A percentile compares a stretch with the other conserved stretches of the same genome.
Evolutionary conservation across 345 rosid species (phyloP).

Genomic region (Anastatica hierochuntica): DNA sequence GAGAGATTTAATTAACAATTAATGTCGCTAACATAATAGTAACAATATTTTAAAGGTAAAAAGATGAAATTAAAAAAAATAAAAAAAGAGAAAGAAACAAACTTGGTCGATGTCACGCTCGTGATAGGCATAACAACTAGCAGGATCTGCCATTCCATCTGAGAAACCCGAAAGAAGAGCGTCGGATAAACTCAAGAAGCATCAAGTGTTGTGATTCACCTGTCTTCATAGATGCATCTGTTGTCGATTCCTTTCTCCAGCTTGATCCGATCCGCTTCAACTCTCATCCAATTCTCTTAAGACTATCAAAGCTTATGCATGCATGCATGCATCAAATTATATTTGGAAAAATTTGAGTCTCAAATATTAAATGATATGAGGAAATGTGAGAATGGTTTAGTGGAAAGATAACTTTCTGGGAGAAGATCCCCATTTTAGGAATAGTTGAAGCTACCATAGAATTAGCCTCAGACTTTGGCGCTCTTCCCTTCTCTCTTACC

Average conservation of each 20-base stretch:
- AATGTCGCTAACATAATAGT: too few species aligned
- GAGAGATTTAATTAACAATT: too few species aligned
- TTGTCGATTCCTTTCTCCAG: constrained; percentile 40
- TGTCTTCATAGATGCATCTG: constrained; percentile 87
- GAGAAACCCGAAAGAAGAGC: constrained; percentile 32
- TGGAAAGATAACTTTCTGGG: neutral
- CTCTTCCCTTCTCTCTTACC: neutral
- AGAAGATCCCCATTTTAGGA: neutral
- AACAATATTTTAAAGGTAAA: too few species aligned
- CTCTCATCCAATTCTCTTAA: constrained; percentile 1
- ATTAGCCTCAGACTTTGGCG: neutral
- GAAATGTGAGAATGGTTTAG: neutral
- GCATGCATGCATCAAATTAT: neutral
- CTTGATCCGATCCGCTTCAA: too few species aligned
- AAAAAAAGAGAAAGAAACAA: neutral
- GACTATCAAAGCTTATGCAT: neutral
- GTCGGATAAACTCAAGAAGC: constrained; percentile 38
- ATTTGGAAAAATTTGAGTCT: neutral
- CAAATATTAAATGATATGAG: too few species aligned
- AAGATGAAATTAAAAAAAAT: neutral
- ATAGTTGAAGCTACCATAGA: neutral
- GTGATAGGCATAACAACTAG: constrained; percentile 50
- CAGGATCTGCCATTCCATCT: constrained; percentile 99
- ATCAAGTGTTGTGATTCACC: constrained; percentile 29
- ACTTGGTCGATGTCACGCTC: constrained; percentile 91